phyloP scores from a whole-genome alignment of 1,284 basidiomycete genomes.

The Cerrena zonata region DNA sequence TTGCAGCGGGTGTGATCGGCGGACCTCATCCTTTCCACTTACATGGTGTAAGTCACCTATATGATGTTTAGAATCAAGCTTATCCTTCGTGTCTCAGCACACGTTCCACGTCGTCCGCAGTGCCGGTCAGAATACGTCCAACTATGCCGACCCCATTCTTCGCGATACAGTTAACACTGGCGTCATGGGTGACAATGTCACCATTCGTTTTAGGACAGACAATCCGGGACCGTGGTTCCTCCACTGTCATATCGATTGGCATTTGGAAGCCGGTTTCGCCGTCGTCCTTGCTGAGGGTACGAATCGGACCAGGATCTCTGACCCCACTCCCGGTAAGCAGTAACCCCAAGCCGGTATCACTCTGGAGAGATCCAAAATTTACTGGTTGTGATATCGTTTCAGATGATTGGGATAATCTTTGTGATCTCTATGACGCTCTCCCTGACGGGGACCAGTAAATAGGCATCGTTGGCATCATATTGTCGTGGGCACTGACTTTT shows the following conservation, averaged over 20 bases:
- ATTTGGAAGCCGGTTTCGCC: constrained; percentile 25
- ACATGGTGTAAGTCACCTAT: constrained; percentile 29
- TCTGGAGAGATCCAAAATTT: too few species aligned
- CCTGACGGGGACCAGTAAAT: too few species aligned
- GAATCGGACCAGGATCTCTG: constrained; percentile 10
- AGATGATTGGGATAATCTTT: too few species aligned
- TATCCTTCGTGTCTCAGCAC: neutral
- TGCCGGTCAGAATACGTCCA: constrained; percentile 19
- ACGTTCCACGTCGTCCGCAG: constrained; percentile 6
- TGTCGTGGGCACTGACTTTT: too few species aligned
- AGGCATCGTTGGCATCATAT: too few species aligned
- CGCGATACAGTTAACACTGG: constrained; percentile 16
- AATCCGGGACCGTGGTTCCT: constrained; percentile 30
- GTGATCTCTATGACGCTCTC: too few species aligned
- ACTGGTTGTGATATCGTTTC: too few species aligned
- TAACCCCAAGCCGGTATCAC: too few species aligned
- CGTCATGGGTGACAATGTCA: constrained; percentile 16
- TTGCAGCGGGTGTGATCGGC: constrained; percentile 26
- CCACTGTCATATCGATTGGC: constrained; percentile 30
- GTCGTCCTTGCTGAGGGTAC: constrained; percentile 28
- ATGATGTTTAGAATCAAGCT: neutral
- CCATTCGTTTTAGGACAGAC: constrained; percentile 26
- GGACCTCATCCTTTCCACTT: constrained; percentile 37
- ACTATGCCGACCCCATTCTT: constrained; percentile 30
- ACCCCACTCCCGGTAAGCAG: constrained; percentile 16